Conservation (phyloP, 75 land plant genomes). For the Isoetes taiwanensis region DNA sequence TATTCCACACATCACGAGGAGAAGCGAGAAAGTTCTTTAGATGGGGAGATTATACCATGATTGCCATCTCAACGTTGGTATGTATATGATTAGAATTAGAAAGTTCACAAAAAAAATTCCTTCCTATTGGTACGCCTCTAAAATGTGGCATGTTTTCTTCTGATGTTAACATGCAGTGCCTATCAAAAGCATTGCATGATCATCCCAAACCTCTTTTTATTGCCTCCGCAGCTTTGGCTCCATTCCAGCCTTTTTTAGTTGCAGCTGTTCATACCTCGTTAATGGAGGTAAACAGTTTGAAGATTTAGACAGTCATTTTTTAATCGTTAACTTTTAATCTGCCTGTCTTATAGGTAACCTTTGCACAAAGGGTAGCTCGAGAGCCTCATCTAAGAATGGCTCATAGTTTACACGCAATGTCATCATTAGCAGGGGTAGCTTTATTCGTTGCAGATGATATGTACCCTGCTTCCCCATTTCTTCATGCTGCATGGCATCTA, state of each 20-base stretch:
- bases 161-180: constrained; percentile 35
- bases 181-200: constrained; percentile 65
- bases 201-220: constrained; percentile 56
- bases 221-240: constrained; percentile 50
- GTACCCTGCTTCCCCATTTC: constrained; percentile 59
- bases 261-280: constrained; percentile 69
- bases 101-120: not conserved
- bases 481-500: constrained; percentile 96
- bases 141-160: not conserved
- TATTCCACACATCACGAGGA: constrained; percentile 84
- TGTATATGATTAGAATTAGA: not conserved
- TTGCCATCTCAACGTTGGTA: constrained; percentile 80
- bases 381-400: constrained; percentile 58
- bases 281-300: constrained; percentile 92
- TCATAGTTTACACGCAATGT: constrained; percentile 58
- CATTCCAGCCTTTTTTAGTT: constrained; percentile 81
- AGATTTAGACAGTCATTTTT: too few relatives aligned
- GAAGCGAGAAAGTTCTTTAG: constrained; percentile 45
- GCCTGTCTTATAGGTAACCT: constrained; percentile 49
- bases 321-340: too few relatives aligned
- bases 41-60: constrained; percentile 96
- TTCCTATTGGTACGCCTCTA: not conserved
- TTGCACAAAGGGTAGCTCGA: constrained; percentile 51
- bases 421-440: constrained; percentile 56
- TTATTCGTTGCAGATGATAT: constrained; percentile 73